Percentiles rank a stretch among this genome's conserved stretches.
Evolutionary conservation across 2,329 filamentous ascomycete species (phyloP).

Genomic region (Zopfia rhizophila): DNA sequence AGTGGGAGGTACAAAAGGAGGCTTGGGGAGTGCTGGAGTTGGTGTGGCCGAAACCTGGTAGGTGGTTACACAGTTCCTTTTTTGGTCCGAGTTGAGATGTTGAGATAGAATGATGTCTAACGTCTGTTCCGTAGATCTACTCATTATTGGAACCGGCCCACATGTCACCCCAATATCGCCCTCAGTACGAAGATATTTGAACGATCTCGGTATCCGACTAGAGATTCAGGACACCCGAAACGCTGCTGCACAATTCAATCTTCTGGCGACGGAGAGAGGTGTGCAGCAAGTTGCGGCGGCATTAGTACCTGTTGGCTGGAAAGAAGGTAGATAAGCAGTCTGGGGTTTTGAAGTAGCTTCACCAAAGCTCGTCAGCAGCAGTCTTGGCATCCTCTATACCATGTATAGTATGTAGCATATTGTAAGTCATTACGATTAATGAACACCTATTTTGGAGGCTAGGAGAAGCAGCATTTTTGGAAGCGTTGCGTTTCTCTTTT

Average conservation of each 20-base stretch:
- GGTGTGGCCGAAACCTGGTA: conserved; percentile 90
- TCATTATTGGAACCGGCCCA: conserved; percentile 88
- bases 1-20: conserved; percentile 78
- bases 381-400: no score
- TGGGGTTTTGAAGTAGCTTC: no score
- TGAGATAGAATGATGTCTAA: conserved; percentile 29
- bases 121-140: conserved; percentile 69
- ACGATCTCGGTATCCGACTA: conserved; percentile 81
- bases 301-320: conserved; percentile 87
- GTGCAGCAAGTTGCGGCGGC: conserved; percentile 87
- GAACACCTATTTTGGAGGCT: no score
- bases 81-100: conserved; percentile 17
- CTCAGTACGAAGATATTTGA: conserved; percentile 76
- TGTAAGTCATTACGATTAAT: no score
- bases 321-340: conserved; percentile 59
- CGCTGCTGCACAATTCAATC: conserved; percentile 92
- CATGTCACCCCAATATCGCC: conserved; percentile 80
- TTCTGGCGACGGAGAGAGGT: conserved; percentile 93
- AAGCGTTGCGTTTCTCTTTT: no score
- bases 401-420: no score
- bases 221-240: conserved; percentile 94
- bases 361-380: no score
- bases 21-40: conserved; percentile 80
- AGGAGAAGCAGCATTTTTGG: no score
- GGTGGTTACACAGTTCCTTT: conserved; percentile 45